Evolutionary conservation across 2,329 filamentous ascomycete genomes (phyloP).

Genomic region (Escovopsis sp.): DNA sequence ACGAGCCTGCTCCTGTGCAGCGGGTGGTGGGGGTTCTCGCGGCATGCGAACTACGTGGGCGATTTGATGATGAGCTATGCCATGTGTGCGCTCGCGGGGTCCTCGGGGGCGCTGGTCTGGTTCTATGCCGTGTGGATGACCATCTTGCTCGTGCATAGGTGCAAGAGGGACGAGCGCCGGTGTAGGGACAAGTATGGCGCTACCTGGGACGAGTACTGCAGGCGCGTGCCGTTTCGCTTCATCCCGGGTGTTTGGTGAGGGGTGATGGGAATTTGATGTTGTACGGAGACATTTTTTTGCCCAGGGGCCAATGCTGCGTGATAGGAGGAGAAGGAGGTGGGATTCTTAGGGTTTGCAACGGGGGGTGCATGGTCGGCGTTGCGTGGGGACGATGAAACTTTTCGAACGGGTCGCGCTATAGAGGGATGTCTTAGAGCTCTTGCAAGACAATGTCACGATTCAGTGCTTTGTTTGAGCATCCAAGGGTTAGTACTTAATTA

Average conservation of each 20-base stretch:
- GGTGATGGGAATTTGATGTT: no score
- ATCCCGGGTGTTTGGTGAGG: conserved; percentile 19
- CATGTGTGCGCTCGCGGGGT: conserved; percentile 27
- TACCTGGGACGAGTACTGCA: conserved; percentile 28
- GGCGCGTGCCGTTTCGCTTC: conserved; percentile 25
- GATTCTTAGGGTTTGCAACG: no score
- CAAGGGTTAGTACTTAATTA: no score
- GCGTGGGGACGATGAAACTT: no score
- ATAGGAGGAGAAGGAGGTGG: no score
- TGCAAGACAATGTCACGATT: no score
- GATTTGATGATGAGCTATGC: conserved; percentile 19
- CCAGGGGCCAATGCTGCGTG: no score
- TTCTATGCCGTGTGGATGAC: conserved; percentile 31
- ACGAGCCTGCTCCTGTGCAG: conserved; percentile 15
- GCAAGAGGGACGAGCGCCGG: conserved; percentile 28
- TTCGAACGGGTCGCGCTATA: no score
- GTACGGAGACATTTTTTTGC: no score
- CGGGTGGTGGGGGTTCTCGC: conserved; percentile 17
- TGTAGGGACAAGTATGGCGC: conserved; percentile 30
- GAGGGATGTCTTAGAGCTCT: no score
- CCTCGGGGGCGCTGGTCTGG: conserved; percentile 25
- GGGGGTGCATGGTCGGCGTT: no score
- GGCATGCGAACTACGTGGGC: conserved; percentile 16
- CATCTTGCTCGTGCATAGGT: conserved; percentile 28
- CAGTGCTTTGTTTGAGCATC: no score